phyloP scores from a whole-genome alignment of 2,329 filamentous ascomycete genomes.

The Fusarium ambrosium region DNA sequence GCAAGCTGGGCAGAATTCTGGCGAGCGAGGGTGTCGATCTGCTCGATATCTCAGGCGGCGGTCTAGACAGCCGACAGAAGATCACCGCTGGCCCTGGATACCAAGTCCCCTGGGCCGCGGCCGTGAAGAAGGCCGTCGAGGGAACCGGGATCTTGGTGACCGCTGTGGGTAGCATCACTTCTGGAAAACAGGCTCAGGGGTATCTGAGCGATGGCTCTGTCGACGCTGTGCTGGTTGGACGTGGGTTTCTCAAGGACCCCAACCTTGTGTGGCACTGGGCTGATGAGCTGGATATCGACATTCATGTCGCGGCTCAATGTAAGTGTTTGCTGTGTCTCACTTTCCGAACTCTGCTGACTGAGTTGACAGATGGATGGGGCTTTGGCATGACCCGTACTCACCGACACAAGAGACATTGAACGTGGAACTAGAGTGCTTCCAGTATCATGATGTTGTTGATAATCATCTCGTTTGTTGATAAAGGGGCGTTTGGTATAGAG shows the following conservation, averaged over 20 bases:
- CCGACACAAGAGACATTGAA: slow-evolving; percentile 39
- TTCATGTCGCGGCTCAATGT: slow-evolving; percentile 58
- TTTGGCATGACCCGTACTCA: slow-evolving; percentile 46
- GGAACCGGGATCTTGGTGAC: slow-evolving; percentile 60
- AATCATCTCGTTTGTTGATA: neutral
- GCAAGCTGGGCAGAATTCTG: slow-evolving; percentile 71
- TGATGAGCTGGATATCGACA: slow-evolving; percentile 62
- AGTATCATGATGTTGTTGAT: neutral
- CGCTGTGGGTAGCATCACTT: slow-evolving; percentile 61
- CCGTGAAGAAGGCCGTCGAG: slow-evolving; percentile 75
- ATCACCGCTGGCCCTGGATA: slow-evolving; percentile 73
- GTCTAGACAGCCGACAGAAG: slow-evolving; percentile 70
- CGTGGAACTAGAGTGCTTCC: neutral
- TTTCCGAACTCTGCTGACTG: neutral
- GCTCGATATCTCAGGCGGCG: slow-evolving; percentile 77
- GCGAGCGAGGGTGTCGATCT: slow-evolving; percentile 77
- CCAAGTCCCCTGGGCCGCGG: slow-evolving; percentile 76
- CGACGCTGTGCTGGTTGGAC: slow-evolving; percentile 62
- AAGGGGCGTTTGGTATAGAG: neutral
- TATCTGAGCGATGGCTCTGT: slow-evolving; percentile 59
- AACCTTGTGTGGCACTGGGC: slow-evolving; percentile 67
- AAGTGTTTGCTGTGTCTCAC: neutral
- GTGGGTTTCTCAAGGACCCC: slow-evolving; percentile 68
- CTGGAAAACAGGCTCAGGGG: slow-evolving; percentile 59
- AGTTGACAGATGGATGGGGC: slow-evolving; percentile 43